A percentile compares a stretch with the other conserved stretches of the same genome.
Conservation (phyloP, 2,329 filamentous ascomycete species). For the Thelonectria rubi region DNA sequence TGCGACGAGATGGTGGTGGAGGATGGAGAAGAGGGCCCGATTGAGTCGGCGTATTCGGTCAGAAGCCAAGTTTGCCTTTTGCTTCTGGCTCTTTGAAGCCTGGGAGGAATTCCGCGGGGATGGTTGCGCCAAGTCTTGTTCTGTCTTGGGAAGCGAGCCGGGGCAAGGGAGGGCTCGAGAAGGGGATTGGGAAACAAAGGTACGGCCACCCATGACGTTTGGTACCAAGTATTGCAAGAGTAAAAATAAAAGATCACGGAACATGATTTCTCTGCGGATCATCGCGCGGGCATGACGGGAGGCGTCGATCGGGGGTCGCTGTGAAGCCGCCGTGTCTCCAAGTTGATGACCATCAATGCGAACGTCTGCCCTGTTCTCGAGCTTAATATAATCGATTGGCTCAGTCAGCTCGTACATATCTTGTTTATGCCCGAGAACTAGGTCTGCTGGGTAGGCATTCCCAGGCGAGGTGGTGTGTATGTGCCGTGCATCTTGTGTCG, state of each 20-base stretch:
- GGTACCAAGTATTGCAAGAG: slow-evolving; percentile 9
- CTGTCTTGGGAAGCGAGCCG: slow-evolving; percentile 2
- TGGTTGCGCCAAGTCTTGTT: neutral
- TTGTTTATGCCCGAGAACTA: neutral
- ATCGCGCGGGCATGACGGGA: slow-evolving; percentile 10
- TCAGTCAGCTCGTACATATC: neutral
- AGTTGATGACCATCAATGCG: slow-evolving; percentile 5
- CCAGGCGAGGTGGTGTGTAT: neutral
- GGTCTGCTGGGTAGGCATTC: no score
- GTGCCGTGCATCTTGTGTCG: neutral
- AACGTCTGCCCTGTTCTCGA: slow-evolving; percentile 9
- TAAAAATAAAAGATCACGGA: slow-evolving; percentile 2
- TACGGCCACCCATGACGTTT: slow-evolving; percentile 12
- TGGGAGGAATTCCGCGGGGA: slow-evolving; percentile 12
- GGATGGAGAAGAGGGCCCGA: slow-evolving; percentile 6
- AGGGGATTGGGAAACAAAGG: slow-evolving; percentile 6
- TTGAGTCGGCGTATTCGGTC: slow-evolving; percentile 15
- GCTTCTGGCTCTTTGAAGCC: neutral
- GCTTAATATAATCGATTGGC: neutral
- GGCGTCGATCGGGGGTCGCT: slow-evolving; percentile 8
- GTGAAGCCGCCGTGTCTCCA: no score
- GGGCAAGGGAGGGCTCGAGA: neutral
- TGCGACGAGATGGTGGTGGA: slow-evolving; percentile 6
- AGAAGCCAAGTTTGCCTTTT: neutral
- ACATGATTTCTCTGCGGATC: slow-evolving; percentile 7